Evolutionary conservation across 78 protist species (phyloP), one percentile per base, ranked within the genome.

Genomic region (Dictyostelium purpureum): DNA sequence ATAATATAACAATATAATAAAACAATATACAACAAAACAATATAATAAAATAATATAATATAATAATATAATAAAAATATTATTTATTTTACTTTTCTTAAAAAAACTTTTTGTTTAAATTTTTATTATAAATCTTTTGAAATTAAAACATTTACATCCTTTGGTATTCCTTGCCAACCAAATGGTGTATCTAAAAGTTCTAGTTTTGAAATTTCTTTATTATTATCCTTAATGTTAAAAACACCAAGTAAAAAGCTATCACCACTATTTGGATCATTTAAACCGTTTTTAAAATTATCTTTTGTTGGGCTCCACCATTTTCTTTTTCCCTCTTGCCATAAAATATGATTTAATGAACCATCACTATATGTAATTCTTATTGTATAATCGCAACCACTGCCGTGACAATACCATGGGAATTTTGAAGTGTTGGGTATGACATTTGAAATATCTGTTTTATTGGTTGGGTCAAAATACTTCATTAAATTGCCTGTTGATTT

Each of bases 321-420:
- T 45, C 91, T 57, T 45, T 71, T 9, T 10, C 81, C 81, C 6
- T 6, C 26, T 47, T 70, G 80, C n/a, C 56, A 24, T 1, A 85
- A 21, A 26, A 47, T 45, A 47, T 47, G 38, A 57, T 28, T 26
- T 5, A 21, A 4, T 6, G 66, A 16, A 67, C 21, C 14, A 33
- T 85, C 91, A 3, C 6, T 7, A 35, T 43, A 85, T 6, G 81
- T 85, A 2, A 28, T 37, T 21, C 73, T n/a, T 9, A 73, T 4
- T 9, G 91, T 85, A 16, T n/a, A 73, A 45, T 85, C 91, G 47
- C 91, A 85, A 43, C 91, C 91, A 43, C 33, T 24, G 6, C 76
- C 35, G 21, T 85, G 80, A 35, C 81, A 70, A 45, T 14, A 70
- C 91, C 47, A 56, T 21, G 45, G 16, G 26, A 26, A 74, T 74